These are phyloP conservation scores for Termitomyces titanicus DNA, from an alignment of 768 basidiomycete species.

Conservation along the genomic window DNA sequence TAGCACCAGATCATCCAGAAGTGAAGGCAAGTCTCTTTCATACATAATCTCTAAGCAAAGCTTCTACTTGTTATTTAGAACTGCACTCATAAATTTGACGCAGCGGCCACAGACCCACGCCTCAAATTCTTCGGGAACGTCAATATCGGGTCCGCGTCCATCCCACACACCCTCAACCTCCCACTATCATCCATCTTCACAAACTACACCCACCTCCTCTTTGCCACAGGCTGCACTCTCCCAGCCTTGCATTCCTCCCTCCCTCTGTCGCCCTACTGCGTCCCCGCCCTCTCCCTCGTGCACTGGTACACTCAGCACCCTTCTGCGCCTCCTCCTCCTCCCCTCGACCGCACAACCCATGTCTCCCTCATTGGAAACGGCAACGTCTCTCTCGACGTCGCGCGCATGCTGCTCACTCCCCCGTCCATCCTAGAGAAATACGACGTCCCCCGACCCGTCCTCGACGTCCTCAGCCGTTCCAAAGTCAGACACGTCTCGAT, in stretches of 20 bases:
- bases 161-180: constrained; percentile 53
- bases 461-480: constrained; percentile 62
- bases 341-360: constrained; percentile 62
- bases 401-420: constrained; percentile 81
- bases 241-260: constrained; percentile 56
- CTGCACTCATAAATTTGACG: constrained; percentile 93
- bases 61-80: constrained; percentile 51
- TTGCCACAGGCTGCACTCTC: constrained; percentile 82
- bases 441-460: constrained; percentile 75
- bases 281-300: constrained; percentile 80
- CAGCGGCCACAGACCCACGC: constrained; percentile 71
- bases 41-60: too few relatives aligned
- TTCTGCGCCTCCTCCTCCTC: constrained; percentile 53
- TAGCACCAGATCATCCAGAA: constrained; percentile 98
- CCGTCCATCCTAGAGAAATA: constrained; percentile 59
- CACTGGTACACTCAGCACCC: constrained; percentile 98
- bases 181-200: constrained; percentile 57
- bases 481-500: constrained; percentile 75
- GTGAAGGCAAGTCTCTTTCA: constrained; percentile 64
- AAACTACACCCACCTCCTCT: constrained; percentile 82
- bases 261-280: constrained; percentile 44
- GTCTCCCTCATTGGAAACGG: constrained; percentile 91
- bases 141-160: constrained; percentile 39
- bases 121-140: constrained; percentile 93
- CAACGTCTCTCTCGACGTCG: constrained; percentile 91